These are phyloP conservation scores for Trichophyton benhamiae DNA, from an alignment of 2,329 filamentous ascomycete species.

Conservation along the genomic window DNA sequence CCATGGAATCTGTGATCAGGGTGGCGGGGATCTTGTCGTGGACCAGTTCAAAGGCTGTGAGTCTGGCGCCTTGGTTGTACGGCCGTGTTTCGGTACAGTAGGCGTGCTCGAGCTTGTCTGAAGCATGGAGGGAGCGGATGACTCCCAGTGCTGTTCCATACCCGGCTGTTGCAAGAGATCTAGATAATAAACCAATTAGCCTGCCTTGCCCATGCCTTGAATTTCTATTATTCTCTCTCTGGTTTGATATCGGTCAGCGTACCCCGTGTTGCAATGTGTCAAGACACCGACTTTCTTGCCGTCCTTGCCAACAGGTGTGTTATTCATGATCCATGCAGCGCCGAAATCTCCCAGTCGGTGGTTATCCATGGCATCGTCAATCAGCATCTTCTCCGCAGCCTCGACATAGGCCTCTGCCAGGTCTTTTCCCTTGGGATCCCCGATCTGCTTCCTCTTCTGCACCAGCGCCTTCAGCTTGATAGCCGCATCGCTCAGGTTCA, in stretches of 20 bases:
- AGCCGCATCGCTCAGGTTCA: constrained; percentile 86
- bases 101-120: constrained; percentile 59
- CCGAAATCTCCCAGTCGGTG: constrained; percentile 71
- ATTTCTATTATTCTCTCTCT: neutral
- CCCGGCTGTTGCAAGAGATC: constrained; percentile 89
- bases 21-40: constrained; percentile 86
- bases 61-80: constrained; percentile 91
- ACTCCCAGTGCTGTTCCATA: constrained; percentile 93
- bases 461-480: constrained; percentile 60
- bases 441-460: constrained; percentile 30
- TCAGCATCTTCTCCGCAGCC: constrained; percentile 74
- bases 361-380: constrained; percentile 79
- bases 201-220: neutral
- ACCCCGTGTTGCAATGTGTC: constrained; percentile 97
- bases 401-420: constrained; percentile 61
- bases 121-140: constrained; percentile 65
- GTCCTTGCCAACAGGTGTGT: constrained; percentile 39
- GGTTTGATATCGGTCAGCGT: constrained; percentile 16
- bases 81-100: constrained; percentile 96
- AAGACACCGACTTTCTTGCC: constrained; percentile 60
- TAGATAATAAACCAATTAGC: constrained; percentile 21
- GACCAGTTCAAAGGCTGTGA: constrained; percentile 94
- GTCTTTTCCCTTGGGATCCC: constrained; percentile 27
- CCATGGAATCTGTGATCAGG: constrained; percentile 94
- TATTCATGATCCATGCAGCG: constrained; percentile 64